phyloP scores from a whole-genome alignment of 352 stramenopile genomes.

The Phytophthora cryptogea region DNA sequence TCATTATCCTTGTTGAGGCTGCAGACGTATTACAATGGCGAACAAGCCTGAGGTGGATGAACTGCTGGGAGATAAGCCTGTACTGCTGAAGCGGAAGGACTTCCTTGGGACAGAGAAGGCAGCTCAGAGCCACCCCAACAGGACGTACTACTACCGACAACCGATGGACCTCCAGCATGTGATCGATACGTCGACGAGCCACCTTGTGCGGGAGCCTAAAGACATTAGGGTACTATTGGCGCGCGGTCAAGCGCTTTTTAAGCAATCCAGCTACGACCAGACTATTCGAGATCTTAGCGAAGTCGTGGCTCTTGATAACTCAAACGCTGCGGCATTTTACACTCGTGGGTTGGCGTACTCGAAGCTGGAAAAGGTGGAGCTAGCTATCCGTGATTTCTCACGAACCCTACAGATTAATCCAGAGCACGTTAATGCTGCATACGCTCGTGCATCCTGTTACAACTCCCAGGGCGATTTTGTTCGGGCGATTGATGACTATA shows the following conservation, averaged over 20 bases:
- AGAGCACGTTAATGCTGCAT: slow-evolving; percentile 88
- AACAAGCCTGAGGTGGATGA: slow-evolving; percentile 45
- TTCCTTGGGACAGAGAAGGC: slow-evolving; percentile 71
- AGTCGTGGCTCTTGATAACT: slow-evolving; percentile 46
- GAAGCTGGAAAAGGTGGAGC: slow-evolving; percentile 70
- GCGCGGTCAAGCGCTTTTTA: slow-evolving; percentile 77
- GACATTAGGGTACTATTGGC: slow-evolving; percentile 75
- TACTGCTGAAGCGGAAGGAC: slow-evolving; percentile 78
- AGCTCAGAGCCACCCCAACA: slow-evolving; percentile 64
- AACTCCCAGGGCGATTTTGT: slow-evolving; percentile 88
- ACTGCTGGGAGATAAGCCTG: slow-evolving; percentile 27
- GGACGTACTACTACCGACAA: slow-evolving; percentile 84
- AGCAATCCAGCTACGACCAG: slow-evolving; percentile 60
- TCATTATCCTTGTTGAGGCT: background rate
- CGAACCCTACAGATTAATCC: slow-evolving; percentile 76
- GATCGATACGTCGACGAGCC: slow-evolving; percentile 71
- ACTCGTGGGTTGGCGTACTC: slow-evolving; percentile 72
- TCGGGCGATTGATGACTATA: slow-evolving; percentile 91
- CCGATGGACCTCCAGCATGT: slow-evolving; percentile 71
- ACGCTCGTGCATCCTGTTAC: slow-evolving; percentile 84
- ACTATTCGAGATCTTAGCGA: slow-evolving; percentile 65
- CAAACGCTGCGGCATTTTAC: slow-evolving; percentile 65
- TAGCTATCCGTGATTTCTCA: slow-evolving; percentile 84
- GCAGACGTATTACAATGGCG: slow-evolving; percentile 30
- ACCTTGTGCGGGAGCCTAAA: slow-evolving; percentile 60